A percentile compares a stretch with the other conserved stretches of the same genome.
phyloP scores from a whole-genome alignment of 78 protist species.

The Dictyostelium capitatum region DNA sequence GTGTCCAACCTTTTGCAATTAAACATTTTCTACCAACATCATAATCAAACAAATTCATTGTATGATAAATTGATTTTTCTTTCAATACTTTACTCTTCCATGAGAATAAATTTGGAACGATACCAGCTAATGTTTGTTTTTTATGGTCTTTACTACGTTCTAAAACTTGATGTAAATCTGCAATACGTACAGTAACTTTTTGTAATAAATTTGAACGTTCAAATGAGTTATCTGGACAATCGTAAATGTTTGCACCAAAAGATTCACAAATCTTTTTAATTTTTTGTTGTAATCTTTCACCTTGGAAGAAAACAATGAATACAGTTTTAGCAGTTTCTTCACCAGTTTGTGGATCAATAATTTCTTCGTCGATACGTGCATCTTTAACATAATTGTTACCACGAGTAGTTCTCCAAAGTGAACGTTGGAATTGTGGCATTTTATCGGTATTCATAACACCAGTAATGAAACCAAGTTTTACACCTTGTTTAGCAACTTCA shows the following conservation, averaged over 20 bases:
- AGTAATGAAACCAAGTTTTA: conserved; percentile 79
- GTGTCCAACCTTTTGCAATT: conserved; percentile 96
- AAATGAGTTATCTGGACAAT: conserved; percentile 86
- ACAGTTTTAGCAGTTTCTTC: conserved; percentile 83
- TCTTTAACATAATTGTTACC: conserved; percentile 93
- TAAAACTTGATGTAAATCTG: conserved; percentile 74
- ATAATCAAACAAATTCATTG: conserved; percentile 93
- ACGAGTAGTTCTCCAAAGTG: conserved; percentile 92
- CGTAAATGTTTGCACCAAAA: conserved; percentile 91
- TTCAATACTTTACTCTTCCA: conserved; percentile 79
- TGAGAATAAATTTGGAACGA: conserved; percentile 29
- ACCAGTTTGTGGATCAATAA: conserved; percentile 78
- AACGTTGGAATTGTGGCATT: conserved; percentile 86
- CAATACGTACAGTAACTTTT: conserved; percentile 77
- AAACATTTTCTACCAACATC: conserved; percentile 89
- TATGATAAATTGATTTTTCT: conserved; percentile 95
- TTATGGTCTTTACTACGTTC: conserved; percentile 80
- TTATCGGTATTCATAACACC: conserved; percentile 85
- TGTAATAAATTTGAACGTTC: conserved; percentile 77
- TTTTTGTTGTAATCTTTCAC: conserved; percentile 85
- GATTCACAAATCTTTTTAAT: conserved; percentile 91
- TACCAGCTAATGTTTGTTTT: conserved; percentile 40
- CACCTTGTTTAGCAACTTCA: conserved; percentile 70
- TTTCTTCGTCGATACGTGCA: conserved; percentile 75
- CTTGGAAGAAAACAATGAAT: conserved; percentile 92